Conservation (phyloP, 2,329 filamentous ascomycete genomes). For the Aspergillus fischeri region DNA sequence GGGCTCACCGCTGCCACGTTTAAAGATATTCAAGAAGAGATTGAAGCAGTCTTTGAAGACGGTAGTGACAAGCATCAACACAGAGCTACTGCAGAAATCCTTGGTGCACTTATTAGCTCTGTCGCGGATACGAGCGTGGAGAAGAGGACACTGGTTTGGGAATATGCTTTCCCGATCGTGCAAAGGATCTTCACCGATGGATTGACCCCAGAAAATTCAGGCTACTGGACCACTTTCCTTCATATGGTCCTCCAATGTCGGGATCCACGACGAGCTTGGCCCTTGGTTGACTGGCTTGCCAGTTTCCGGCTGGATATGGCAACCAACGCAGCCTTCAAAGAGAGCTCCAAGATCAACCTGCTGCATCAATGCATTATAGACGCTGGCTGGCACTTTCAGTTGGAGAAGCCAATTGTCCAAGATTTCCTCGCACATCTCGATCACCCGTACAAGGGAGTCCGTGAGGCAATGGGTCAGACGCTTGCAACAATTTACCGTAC, state of each 20-base stretch:
- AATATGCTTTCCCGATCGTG: slow-evolving; percentile 84
- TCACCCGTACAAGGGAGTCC: slow-evolving; percentile 95
- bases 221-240: slow-evolving; percentile 92
- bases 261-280: slow-evolving; percentile 82
- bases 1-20: slow-evolving; percentile 73
- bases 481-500: slow-evolving; percentile 86
- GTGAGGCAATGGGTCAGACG: slow-evolving; percentile 88
- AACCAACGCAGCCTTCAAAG: slow-evolving; percentile 97
- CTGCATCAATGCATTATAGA: slow-evolving; percentile 84
- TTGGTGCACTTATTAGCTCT: slow-evolving; percentile 77
- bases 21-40: slow-evolving; percentile 80
- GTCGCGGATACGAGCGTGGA: slow-evolving; percentile 73
- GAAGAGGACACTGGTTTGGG: slow-evolving; percentile 74
- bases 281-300: slow-evolving; percentile 76
- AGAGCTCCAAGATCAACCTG: slow-evolving; percentile 91
- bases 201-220: slow-evolving; percentile 86
- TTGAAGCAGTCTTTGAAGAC: slow-evolving; percentile 75
- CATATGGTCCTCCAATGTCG: slow-evolving; percentile 84
- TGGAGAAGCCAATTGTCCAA: slow-evolving; percentile 80
- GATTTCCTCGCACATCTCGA: slow-evolving; percentile 90
- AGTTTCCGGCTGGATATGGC: slow-evolving; percentile 88
- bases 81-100: slow-evolving; percentile 87
- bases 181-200: slow-evolving; percentile 84
- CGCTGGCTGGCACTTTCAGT: slow-evolving; percentile 91
- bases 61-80: slow-evolving; percentile 98